These are phyloP conservation scores for Fusarium albidum DNA, from an alignment of 2,329 filamentous ascomycete genomes.

Conservation along the genomic window DNA sequence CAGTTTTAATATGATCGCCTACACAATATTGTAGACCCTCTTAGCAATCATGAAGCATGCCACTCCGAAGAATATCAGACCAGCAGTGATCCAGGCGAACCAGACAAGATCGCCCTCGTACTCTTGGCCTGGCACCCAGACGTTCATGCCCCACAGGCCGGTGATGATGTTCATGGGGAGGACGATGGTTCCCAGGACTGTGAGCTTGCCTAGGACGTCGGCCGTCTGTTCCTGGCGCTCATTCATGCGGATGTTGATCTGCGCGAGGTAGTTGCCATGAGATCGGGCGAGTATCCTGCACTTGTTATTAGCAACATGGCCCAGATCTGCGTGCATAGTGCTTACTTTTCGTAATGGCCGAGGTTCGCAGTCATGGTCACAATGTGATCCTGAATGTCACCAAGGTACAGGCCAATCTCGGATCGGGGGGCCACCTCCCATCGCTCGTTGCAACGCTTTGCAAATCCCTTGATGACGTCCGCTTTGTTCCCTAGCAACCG, in stretches of 20 bases:
- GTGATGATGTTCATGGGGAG: slow-evolving; percentile 99
- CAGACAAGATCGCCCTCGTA: slow-evolving; percentile 76
- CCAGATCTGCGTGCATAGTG: slow-evolving; percentile 22
- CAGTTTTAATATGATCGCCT: slow-evolving; percentile 14
- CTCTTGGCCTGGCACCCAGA: slow-evolving; percentile 92
- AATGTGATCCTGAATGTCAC: slow-evolving; percentile 99
- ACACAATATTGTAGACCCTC: slow-evolving; percentile 83
- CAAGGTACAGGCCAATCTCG: slow-evolving; percentile 96
- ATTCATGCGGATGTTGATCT: slow-evolving; percentile 99
- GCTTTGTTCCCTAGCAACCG: slow-evolving; percentile 95
- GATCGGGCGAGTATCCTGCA: slow-evolving; percentile 84
- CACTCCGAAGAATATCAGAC: slow-evolving; percentile 80
- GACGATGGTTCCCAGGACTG: slow-evolving; percentile 95
- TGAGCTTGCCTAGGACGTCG: slow-evolving; percentile 93
- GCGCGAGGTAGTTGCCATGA: slow-evolving; percentile 97
- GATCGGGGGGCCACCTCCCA: slow-evolving; percentile 96
- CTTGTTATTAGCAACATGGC: slow-evolving; percentile 19
- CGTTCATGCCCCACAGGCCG: slow-evolving; percentile 99
- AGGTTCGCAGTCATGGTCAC: slow-evolving; percentile 98
- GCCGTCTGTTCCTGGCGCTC: slow-evolving; percentile 95
- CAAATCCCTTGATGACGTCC: slow-evolving; percentile 98
- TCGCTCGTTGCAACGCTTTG: slow-evolving; percentile 96
- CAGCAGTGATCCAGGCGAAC: slow-evolving; percentile 79
- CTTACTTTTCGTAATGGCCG: slow-evolving; percentile 94
- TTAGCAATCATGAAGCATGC: slow-evolving; percentile 84